Evolutionary conservation across 2,329 filamentous ascomycete species (phyloP).

Genomic region (Lecanicillium sp.): DNA sequence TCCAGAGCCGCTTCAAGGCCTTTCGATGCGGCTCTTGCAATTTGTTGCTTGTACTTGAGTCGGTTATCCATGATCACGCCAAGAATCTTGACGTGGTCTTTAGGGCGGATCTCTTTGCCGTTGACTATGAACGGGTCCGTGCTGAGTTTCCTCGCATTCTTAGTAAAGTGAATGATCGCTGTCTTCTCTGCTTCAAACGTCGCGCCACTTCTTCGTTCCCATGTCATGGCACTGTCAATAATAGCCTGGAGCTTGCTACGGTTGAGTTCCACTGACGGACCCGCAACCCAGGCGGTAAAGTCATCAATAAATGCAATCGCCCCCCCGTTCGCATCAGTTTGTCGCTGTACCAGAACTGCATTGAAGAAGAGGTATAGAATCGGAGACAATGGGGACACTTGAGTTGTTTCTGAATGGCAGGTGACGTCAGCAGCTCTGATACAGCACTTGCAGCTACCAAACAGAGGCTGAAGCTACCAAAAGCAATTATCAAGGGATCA

Average conservation of each 20-base stretch:
- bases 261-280: constrained; percentile 14
- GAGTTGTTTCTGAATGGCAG: too few species aligned
- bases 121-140: constrained; percentile 9
- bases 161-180: constrained; percentile 16
- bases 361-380: constrained; percentile 28
- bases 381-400: constrained; percentile 23
- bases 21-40: constrained; percentile 14
- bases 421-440: too few species aligned
- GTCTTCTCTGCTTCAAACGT: constrained; percentile 18
- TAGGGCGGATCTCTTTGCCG: constrained; percentile 5
- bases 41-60: constrained; percentile 18
- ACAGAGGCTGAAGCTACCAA: too few species aligned
- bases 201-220: constrained; percentile 17
- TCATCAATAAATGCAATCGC: constrained; percentile 20
- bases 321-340: constrained; percentile 17
- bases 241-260: constrained; percentile 16
- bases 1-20: constrained; percentile 15
- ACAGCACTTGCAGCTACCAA: too few species aligned
- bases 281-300: constrained; percentile 16
- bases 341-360: constrained; percentile 23
- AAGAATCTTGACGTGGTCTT: constrained; percentile 10
- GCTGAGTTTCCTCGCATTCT: constrained; percentile 1
- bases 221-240: constrained; percentile 14
- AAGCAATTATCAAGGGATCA: too few species aligned
- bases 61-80: constrained; percentile 10